phyloP scores from a whole-genome alignment of 2,329 filamentous ascomycete species.

The Chaetothyriales sp. region DNA sequence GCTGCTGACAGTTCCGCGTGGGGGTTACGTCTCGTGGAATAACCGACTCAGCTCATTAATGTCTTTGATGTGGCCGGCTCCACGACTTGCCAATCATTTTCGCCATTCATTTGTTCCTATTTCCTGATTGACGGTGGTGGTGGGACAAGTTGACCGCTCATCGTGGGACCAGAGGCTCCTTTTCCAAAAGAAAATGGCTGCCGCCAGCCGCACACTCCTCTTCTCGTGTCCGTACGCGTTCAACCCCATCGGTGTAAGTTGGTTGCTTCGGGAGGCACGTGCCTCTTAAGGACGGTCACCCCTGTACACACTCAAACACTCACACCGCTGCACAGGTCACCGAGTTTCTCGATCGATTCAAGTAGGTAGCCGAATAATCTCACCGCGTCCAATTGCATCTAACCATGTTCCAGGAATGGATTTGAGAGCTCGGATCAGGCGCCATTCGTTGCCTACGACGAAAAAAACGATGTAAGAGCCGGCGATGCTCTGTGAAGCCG shows the following conservation, averaged over 20 bases:
- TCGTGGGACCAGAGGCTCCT: neutral
- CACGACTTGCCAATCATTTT: neutral
- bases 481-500: neutral
- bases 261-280: neutral
- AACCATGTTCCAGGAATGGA: neutral
- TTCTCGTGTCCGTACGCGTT: neutral
- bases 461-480: conserved; percentile 5
- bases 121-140: neutral
- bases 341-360: neutral
- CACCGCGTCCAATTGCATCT: neutral
- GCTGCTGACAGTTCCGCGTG: too few relatives aligned
- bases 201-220: neutral
- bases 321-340: neutral
- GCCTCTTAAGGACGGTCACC: neutral
- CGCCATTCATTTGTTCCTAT: neutral
- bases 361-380: neutral
- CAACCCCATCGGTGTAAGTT: neutral
- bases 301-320: neutral
- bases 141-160: neutral
- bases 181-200: neutral
- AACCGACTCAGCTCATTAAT: neutral
- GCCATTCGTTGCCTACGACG: conserved; percentile 11
- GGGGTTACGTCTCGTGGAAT: too few relatives aligned
- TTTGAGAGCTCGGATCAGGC: conserved; percentile 2
- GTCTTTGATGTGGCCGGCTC: neutral